Conservation (phyloP, 768 basidiomycete genomes). For the Kwoniella sp. region DNA sequence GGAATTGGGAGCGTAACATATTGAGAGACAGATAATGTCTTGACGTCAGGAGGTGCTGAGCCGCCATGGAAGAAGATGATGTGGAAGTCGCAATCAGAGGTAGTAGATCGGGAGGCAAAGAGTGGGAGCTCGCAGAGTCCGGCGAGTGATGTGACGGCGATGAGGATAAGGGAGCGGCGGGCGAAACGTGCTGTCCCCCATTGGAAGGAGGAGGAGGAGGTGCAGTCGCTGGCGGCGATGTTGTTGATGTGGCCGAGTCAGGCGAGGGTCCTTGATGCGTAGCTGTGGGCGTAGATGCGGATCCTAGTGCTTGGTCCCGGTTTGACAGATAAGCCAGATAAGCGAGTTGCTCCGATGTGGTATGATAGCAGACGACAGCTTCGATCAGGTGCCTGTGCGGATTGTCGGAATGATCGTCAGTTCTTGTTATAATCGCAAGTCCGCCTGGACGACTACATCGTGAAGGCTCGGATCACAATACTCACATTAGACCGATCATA, state of each 20-base stretch:
- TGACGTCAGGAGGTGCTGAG: constrained; percentile 31
- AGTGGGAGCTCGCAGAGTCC: constrained; percentile 10
- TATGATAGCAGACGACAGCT: constrained; percentile 41
- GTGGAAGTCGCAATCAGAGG: constrained; percentile 30
- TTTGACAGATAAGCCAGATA: constrained; percentile 25
- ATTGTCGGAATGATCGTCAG: background rate
- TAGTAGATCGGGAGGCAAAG: constrained; percentile 35
- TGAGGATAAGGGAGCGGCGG: constrained; percentile 15
- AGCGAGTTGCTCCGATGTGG: constrained; percentile 32
- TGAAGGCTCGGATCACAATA: no score
- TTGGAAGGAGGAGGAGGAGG: background rate
- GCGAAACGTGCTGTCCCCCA: constrained; percentile 22
- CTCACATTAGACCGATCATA: constrained; percentile 51
- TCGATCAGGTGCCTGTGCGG: constrained; percentile 45
- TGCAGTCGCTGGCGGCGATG: constrained; percentile 23
- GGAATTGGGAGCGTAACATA: constrained; percentile 32
- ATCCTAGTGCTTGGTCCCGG: constrained; percentile 19
- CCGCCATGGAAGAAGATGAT: constrained; percentile 24
- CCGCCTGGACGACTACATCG: no score
- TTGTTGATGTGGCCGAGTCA: constrained; percentile 16
- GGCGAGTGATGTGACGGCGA: constrained; percentile 20
- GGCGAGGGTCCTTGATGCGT: constrained; percentile 27
- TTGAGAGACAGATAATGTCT: constrained; percentile 37
- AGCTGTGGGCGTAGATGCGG: constrained; percentile 9
- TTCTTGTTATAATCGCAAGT: no score